Percentiles rank a stretch among this genome's conserved stretches.
Evolutionary conservation across 257 asterid genomes (phyloP).

Genomic region (Asclepias syriaca): DNA sequence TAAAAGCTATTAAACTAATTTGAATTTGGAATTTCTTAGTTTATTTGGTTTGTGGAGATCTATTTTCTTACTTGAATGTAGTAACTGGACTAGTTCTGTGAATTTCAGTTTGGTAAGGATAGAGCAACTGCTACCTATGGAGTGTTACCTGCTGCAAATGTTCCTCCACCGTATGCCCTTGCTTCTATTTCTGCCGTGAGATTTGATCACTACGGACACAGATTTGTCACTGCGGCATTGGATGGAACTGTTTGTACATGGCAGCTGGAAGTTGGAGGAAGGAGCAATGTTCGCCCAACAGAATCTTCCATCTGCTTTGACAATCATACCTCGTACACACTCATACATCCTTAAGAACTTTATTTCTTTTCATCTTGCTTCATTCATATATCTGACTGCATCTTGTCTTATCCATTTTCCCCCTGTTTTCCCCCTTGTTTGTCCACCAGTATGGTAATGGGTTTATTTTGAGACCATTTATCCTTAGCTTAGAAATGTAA

Average conservation of each 20-base stretch:
- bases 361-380: background rate
- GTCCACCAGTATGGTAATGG: background rate
- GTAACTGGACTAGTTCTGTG: conserved; percentile 24
- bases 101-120: conserved; percentile 82
- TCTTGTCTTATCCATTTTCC: background rate
- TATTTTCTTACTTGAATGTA: conserved; percentile 6
- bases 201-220: conserved; percentile 88
- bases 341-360: background rate
- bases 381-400: background rate
- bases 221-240: conserved; percentile 86
- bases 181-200: conserved; percentile 83
- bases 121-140: conserved; percentile 93
- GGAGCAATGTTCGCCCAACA: conserved; percentile 80
- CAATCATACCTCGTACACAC: conserved; percentile 77
- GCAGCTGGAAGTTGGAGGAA: conserved; percentile 99
- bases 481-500: background rate
- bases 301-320: conserved; percentile 87
- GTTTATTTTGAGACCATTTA: background rate
- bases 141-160: conserved; percentile 96
- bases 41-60: background rate
- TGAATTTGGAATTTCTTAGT: conserved; percentile 1
- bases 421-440: background rate
- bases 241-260: conserved; percentile 97
- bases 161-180: conserved; percentile 86
- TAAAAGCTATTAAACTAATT: background rate